phyloP scores from a whole-genome alignment of 2,329 filamentous ascomycete genomes.

The Pseudopithomyces maydicus region DNA sequence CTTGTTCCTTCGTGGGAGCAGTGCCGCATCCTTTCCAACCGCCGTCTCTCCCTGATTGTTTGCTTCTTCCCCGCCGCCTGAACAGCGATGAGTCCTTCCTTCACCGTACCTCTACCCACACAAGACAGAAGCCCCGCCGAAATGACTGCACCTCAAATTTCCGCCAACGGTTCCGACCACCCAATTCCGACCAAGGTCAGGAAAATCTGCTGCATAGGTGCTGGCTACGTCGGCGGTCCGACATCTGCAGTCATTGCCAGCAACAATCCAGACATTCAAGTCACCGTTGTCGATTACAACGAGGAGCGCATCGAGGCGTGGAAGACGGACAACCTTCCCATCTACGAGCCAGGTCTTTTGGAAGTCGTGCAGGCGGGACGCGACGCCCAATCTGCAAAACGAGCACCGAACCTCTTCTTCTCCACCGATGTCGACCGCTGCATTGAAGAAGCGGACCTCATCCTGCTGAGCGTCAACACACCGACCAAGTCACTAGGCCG shows the following conservation, averaged over 20 bases:
- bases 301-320: constrained; percentile 69
- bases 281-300: constrained; percentile 77
- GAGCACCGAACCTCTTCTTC: constrained; percentile 73
- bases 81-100: neutral
- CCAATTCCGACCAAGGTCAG: neutral
- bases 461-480: constrained; percentile 79
- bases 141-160: neutral
- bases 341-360: constrained; percentile 74
- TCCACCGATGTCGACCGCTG: constrained; percentile 67
- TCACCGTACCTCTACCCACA: neutral
- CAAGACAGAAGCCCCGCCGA: neutral
- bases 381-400: constrained; percentile 44
- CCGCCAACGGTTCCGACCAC: too few relatives aligned
- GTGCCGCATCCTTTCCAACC: neutral
- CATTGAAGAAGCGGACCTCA: constrained; percentile 71
- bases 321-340: constrained; percentile 75
- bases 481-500: constrained; percentile 74
- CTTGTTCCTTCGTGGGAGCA: neutral
- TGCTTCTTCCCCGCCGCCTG: neutral
- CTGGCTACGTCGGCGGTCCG: constrained; percentile 47
- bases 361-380: constrained; percentile 70
- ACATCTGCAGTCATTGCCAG: constrained; percentile 76
- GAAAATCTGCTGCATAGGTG: constrained; percentile 4
- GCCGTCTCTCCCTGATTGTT: neutral
- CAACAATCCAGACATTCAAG: constrained; percentile 71